Conservation (phyloP, 495 filamentous ascomycete species). For the Lasiosphaeria hispida region DNA sequence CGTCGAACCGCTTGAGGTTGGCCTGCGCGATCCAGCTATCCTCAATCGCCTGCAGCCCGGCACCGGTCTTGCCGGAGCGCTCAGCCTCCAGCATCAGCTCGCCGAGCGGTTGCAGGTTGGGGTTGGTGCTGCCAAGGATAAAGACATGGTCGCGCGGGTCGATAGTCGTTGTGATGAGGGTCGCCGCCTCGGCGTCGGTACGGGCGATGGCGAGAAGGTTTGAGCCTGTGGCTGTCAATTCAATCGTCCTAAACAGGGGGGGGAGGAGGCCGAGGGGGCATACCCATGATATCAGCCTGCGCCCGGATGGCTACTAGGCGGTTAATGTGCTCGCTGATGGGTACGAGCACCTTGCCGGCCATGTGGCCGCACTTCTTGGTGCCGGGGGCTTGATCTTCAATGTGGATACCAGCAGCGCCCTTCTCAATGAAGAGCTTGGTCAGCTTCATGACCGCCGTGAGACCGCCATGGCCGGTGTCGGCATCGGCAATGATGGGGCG, state of each 20-base stretch:
- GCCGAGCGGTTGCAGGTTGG: constrained; percentile 75
- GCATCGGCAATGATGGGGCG: constrained; percentile 96
- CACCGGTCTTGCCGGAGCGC: constrained; percentile 74
- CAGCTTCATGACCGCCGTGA: constrained; percentile 98
- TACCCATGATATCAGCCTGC: constrained; percentile 98
- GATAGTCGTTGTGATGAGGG: constrained; percentile 94
- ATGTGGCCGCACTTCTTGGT: constrained; percentile 99
- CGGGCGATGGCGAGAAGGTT: constrained; percentile 89
- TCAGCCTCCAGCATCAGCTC: constrained; percentile 91
- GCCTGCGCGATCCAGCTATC: constrained; percentile 82
- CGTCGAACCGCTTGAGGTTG: constrained; percentile 85
- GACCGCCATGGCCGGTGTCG: constrained; percentile 93
- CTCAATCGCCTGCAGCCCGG: constrained; percentile 85
- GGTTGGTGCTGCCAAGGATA: constrained; percentile 88
- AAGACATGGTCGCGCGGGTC: constrained; percentile 92
- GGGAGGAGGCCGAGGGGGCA: constrained; percentile 6
- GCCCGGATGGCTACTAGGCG: constrained; percentile 93
- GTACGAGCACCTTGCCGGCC: constrained; percentile 97
- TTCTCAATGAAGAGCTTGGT: constrained; percentile 97
- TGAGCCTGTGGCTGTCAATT: constrained; percentile 46
- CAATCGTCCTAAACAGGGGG: not conserved
- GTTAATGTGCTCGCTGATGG: constrained; percentile 98
- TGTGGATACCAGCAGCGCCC: constrained; percentile 96
- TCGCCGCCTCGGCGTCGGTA: constrained; percentile 96
- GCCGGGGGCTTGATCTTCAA: constrained; percentile 96